phyloP scores from a whole-genome alignment of 2,329 filamentous ascomycete genomes.

The Aspergillus oerlinghausenensis region DNA sequence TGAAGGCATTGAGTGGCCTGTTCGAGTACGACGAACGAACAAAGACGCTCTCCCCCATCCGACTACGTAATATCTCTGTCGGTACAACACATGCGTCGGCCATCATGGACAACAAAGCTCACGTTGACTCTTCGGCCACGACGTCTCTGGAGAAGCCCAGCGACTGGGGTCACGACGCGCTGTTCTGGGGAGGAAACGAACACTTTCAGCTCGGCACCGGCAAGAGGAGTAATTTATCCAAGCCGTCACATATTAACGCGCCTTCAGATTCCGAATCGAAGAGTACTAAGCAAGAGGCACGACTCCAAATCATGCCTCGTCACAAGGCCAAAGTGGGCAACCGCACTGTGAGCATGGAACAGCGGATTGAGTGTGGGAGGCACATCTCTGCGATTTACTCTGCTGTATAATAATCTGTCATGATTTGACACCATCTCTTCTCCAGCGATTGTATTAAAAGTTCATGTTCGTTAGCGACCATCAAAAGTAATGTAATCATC shows the following conservation, averaged over 20 bases:
- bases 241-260: slow-evolving; percentile 73
- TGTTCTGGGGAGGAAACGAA: slow-evolving; percentile 96
- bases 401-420: slow-evolving; percentile 37
- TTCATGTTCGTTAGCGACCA: not conserved
- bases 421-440: slow-evolving; percentile 1
- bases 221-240: slow-evolving; percentile 72
- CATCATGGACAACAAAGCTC: slow-evolving; percentile 75
- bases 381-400: slow-evolving; percentile 82
- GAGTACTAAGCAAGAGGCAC: slow-evolving; percentile 59
- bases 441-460: not conserved
- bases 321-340: slow-evolving; percentile 66
- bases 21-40: slow-evolving; percentile 79
- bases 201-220: slow-evolving; percentile 89
- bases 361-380: slow-evolving; percentile 81
- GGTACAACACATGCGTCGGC: slow-evolving; percentile 78
- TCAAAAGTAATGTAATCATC: not conserved
- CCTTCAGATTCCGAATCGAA: slow-evolving; percentile 61
- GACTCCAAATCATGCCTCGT: slow-evolving; percentile 76
- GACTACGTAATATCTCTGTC: slow-evolving; percentile 65
- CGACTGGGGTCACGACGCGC: slow-evolving; percentile 84
- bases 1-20: slow-evolving; percentile 77
- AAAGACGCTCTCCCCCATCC: slow-evolving; percentile 69
- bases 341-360: slow-evolving; percentile 71
- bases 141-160: slow-evolving; percentile 60
- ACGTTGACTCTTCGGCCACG: slow-evolving; percentile 52